Evolutionary conservation across 352 stramenopile species (phyloP).

Genomic region (Peronospora farinosa): DNA sequence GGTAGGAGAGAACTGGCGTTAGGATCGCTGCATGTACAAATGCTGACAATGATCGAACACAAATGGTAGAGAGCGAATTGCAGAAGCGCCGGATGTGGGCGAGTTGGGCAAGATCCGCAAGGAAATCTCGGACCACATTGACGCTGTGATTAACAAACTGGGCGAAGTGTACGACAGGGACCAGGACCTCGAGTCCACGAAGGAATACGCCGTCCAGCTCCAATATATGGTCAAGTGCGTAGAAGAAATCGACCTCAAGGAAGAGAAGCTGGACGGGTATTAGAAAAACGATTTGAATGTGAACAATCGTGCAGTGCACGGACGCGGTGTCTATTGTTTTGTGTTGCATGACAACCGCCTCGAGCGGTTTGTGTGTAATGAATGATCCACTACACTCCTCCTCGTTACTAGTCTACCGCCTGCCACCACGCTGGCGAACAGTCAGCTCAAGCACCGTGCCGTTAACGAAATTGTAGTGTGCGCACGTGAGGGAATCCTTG

Average conservation of each 20-base stretch:
- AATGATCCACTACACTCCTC: not conserved
- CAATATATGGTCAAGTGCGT: constrained; percentile 86
- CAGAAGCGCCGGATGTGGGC: constrained; percentile 43
- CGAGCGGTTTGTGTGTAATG: not conserved
- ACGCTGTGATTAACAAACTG: constrained; percentile 65
- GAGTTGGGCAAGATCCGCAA: constrained; percentile 51
- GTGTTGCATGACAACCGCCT: not conserved
- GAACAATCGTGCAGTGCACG: not conserved
- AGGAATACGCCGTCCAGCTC: constrained; percentile 64
- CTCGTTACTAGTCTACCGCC: constrained; percentile 34
- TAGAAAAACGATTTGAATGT: constrained; percentile 1
- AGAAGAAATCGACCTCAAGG: constrained; percentile 67
- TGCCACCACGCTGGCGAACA: constrained; percentile 69
- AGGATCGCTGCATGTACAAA: not conserved
- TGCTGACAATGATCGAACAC: constrained; percentile 1
- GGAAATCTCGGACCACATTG: constrained; percentile 61
- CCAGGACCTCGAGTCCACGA: constrained; percentile 69
- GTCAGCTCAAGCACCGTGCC: constrained; percentile 67
- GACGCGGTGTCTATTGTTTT: not conserved
- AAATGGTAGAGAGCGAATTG: constrained; percentile 58
- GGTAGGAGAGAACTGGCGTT: constrained; percentile 25
- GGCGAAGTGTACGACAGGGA: constrained; percentile 69
- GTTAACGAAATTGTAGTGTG: constrained; percentile 85
- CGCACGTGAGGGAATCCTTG: constrained; percentile 81
- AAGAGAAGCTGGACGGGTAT: constrained; percentile 68